Percentiles rank a stretch among this genome's conserved stretches.
phyloP scores from a whole-genome alignment of 805 yeast species.

The Candida awuae region DNA sequence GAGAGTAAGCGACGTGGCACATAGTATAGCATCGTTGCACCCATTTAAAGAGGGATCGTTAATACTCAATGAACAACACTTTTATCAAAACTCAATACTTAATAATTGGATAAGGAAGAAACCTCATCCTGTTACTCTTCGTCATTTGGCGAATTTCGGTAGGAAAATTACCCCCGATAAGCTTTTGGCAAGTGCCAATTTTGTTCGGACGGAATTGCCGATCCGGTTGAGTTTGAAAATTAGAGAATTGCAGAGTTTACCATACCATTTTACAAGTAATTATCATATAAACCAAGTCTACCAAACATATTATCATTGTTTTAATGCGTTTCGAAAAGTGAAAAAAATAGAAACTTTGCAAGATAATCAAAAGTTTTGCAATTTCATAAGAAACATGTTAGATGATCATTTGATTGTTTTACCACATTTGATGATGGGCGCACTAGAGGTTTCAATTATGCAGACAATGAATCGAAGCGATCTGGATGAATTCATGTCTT shows the following conservation, averaged over 20 bases:
- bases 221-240: conserved; percentile 76
- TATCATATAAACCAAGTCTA: conserved; percentile 82
- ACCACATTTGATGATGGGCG: conserved; percentile 90
- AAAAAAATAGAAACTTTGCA: conserved; percentile 59
- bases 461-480: conserved; percentile 49
- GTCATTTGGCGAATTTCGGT: conserved; percentile 87
- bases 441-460: conserved; percentile 67
- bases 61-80: conserved; percentile 51
- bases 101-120: conserved; percentile 50
- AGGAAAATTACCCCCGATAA: conserved; percentile 68
- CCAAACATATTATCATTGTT: conserved; percentile 77
- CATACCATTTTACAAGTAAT: conserved; percentile 78
- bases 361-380: conserved; percentile 70
- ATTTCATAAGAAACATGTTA: conserved; percentile 51
- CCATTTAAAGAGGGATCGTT: conserved; percentile 12
- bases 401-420: conserved; percentile 75
- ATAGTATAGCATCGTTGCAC: no score
- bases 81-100: conserved; percentile 72
- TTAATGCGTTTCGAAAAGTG: conserved; percentile 73
- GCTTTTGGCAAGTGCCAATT: conserved; percentile 75
- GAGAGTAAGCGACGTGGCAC: no score
- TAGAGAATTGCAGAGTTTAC: conserved; percentile 67
- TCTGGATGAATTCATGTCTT: conserved; percentile 67
- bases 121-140: conserved; percentile 88
- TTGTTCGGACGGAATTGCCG: conserved; percentile 79